Conservation (phyloP, 2,329 filamentous ascomycete genomes). For the Hymenoscyphus albidus region DNA sequence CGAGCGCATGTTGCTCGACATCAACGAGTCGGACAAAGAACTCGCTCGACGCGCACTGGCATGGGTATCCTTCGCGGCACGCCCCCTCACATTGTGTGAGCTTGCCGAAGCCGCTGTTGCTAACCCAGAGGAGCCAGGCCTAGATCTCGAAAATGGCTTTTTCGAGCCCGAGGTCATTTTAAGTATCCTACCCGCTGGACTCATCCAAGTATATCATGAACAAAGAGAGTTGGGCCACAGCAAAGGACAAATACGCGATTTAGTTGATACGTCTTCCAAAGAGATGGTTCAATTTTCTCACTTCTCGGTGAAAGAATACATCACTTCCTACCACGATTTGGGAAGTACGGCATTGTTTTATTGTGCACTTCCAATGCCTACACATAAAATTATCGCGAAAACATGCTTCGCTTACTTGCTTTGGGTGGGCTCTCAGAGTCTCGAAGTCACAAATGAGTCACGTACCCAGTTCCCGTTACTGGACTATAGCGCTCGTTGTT, state of each 20-base stretch:
- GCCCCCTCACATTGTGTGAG: slow-evolving; percentile 6
- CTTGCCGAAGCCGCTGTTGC: slow-evolving; percentile 2
- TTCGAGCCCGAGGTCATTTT: background rate
- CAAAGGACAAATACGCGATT: background rate
- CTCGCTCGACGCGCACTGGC: slow-evolving; percentile 18
- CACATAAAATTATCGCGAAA: background rate
- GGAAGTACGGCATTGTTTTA: background rate
- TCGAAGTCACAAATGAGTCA: background rate
- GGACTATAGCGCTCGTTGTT: background rate
- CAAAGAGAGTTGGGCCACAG: no score
- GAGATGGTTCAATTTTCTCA: background rate
- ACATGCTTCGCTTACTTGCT: background rate
- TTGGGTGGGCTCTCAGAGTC: background rate
- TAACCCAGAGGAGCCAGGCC: background rate
- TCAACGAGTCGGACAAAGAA: slow-evolving; percentile 7
- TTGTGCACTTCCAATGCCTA: background rate
- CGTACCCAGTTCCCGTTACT: background rate
- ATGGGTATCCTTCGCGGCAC: slow-evolving; percentile 24
- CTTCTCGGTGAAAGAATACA: background rate
- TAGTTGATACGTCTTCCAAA: background rate
- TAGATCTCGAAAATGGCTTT: background rate
- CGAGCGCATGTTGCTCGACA: slow-evolving; percentile 6
- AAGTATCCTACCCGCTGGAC: background rate
- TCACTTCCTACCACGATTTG: background rate
- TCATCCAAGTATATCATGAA: background rate